Evolutionary conservation across 2,329 filamentous ascomycete genomes (phyloP).

Genomic region (Neocatenulostroma microsporum): DNA sequence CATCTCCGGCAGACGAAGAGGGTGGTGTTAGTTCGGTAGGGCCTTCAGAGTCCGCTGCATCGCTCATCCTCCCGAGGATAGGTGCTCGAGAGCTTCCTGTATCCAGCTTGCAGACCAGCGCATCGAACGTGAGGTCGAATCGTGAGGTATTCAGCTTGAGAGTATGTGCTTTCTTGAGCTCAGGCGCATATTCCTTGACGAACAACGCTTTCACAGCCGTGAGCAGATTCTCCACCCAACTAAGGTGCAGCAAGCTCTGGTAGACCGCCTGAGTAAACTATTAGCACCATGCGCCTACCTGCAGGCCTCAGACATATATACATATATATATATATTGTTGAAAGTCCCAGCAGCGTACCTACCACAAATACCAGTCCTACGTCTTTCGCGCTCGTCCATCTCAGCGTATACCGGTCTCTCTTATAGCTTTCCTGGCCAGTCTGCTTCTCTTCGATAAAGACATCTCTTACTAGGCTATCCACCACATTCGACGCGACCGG

Average conservation of each 20-base stretch:
- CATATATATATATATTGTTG: slow-evolving; percentile 3
- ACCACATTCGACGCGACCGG: slow-evolving; percentile 73
- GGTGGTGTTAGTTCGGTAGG: slow-evolving; percentile 44
- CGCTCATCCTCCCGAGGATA: slow-evolving; percentile 20
- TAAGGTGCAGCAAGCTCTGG: slow-evolving; percentile 85
- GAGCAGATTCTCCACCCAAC: slow-evolving; percentile 94
- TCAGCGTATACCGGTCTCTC: slow-evolving; percentile 87
- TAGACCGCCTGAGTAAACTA: slow-evolving; percentile 98
- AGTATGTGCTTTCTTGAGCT: slow-evolving; percentile 72
- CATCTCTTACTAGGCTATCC: slow-evolving; percentile 90
- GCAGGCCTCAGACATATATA: too few species aligned
- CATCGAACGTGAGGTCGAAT: slow-evolving; percentile 91
- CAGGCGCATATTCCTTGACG: slow-evolving; percentile 78
- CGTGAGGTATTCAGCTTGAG: slow-evolving; percentile 67
- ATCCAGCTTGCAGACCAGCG: slow-evolving; percentile 78
- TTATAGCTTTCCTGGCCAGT: slow-evolving; percentile 61
- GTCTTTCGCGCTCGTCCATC: slow-evolving; percentile 90
- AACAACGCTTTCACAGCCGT: slow-evolving; percentile 94
- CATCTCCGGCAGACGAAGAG: slow-evolving; percentile 41
- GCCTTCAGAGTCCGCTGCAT: slow-evolving; percentile 25
- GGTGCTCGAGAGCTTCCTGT: slow-evolving; percentile 32
- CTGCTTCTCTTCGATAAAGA: slow-evolving; percentile 86
- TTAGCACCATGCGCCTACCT: too few species aligned
- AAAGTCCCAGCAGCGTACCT: slow-evolving; percentile 36
- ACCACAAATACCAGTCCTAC: slow-evolving; percentile 93